phyloP scores from a whole-genome alignment of 2,329 filamentous ascomycete genomes.

The Fusarium sp. region DNA sequence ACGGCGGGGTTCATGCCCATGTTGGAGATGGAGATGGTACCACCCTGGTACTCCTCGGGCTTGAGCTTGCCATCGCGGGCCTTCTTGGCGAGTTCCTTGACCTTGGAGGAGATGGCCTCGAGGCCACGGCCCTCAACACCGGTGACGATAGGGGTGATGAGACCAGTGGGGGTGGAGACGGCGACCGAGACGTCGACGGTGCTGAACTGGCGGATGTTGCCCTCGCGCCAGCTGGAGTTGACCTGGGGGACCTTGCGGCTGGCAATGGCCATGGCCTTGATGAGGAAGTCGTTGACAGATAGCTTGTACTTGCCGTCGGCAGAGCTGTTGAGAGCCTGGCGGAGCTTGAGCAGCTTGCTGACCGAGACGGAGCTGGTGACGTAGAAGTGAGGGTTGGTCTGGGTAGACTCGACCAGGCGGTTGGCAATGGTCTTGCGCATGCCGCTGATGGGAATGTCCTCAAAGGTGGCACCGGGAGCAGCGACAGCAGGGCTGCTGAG shows the following conservation, averaged over 20 bases:
- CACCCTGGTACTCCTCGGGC: conserved; percentile 99
- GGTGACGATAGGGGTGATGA: conserved; percentile 98
- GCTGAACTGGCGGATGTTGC: conserved; percentile 92
- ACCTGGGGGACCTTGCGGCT: conserved; percentile 93
- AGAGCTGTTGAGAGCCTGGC: conserved; percentile 88
- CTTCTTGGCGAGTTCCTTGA: conserved; percentile 98
- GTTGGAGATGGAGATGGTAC: conserved; percentile 99
- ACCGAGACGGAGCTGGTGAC: conserved; percentile 93
- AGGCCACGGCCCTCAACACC: conserved; percentile 88
- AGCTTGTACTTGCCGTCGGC: conserved; percentile 97
- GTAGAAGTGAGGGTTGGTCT: conserved; percentile 98
- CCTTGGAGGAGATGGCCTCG: conserved; percentile 83
- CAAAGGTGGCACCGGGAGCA: conserved; percentile 74
- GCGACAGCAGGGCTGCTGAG: conserved; percentile 66
- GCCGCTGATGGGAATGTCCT: conserved; percentile 84
- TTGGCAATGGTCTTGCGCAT: conserved; percentile 99
- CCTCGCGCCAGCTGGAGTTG: conserved; percentile 95
- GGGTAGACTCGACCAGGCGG: conserved; percentile 87
- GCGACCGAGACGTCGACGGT: conserved; percentile 95
- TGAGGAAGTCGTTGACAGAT: conserved; percentile 99
- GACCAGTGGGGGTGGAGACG: conserved; percentile 89
- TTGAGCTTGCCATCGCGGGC: conserved; percentile 98
- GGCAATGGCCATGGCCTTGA: conserved; percentile 92
- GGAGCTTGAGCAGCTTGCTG: conserved; percentile 94
- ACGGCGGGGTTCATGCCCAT: conserved; percentile 99